A percentile compares a stretch with the other conserved stretches of the same genome.
Evolutionary conservation across 768 basidiomycete species (phyloP).

Genomic region (Gloeopeniophorella convolvens): DNA sequence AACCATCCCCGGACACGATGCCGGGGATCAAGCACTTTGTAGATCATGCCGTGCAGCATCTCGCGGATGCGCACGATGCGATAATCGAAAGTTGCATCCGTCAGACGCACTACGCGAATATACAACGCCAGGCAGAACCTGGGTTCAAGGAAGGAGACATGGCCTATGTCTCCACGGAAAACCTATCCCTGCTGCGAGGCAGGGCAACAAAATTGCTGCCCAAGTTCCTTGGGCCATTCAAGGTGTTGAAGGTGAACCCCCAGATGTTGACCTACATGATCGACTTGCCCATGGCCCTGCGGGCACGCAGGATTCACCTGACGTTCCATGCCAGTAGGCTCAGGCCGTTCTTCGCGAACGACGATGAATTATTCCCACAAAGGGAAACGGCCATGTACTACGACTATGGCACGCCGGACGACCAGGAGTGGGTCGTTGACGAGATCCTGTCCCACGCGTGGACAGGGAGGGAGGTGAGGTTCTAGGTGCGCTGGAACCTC

Average conservation of each 20-base stretch:
- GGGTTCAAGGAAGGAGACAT: conserved; percentile 23
- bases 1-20: too few relatives aligned
- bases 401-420: conserved; percentile 30
- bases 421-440: conserved; percentile 35
- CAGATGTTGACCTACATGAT: conserved; percentile 28
- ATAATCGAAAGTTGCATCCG: conserved; percentile 30
- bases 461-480: not conserved
- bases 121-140: not conserved
- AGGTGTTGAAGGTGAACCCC: conserved; percentile 23
- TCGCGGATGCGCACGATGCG: conserved; percentile 30
- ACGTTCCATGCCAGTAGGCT: conserved; percentile 33
- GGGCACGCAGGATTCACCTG: conserved; percentile 26
- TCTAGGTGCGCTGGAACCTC: conserved; percentile 15
- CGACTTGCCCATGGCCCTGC: conserved; percentile 27
- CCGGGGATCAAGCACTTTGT: too few relatives aligned
- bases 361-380: conserved; percentile 33
- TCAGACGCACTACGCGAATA: conserved; percentile 31
- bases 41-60: too few relatives aligned
- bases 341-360: conserved; percentile 25
- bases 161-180: conserved; percentile 34
- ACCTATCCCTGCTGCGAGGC: conserved; percentile 31
- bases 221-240: conserved; percentile 35
- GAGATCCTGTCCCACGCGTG: conserved; percentile 25
- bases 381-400: conserved; percentile 27
- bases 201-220: conserved; percentile 32